Conservation (phyloP, 768 basidiomycete genomes). For the Auricularia cornea region DNA sequence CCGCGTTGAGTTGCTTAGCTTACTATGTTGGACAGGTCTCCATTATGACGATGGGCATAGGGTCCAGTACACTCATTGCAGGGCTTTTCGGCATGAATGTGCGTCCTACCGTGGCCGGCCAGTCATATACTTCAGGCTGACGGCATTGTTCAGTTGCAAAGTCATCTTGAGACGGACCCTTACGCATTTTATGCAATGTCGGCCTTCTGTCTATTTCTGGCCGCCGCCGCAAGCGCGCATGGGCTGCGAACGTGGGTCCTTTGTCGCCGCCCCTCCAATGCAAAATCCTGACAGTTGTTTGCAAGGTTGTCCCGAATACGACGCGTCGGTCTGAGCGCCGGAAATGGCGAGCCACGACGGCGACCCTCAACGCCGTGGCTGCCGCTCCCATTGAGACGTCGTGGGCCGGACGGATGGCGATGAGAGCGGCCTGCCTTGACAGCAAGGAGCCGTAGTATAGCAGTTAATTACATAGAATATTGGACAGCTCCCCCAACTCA, state of each 20-base stretch:
- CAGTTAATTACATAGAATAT: no score
- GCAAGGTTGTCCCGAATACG: constrained; percentile 41
- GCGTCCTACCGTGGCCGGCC: constrained; percentile 23
- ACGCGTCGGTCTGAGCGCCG: constrained; percentile 29
- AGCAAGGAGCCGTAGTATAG: no score
- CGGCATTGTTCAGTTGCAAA: constrained; percentile 49
- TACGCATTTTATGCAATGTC: constrained; percentile 70
- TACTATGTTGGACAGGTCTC: constrained; percentile 61
- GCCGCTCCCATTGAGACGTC: constrained; percentile 29
- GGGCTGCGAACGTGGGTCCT: constrained; percentile 52
- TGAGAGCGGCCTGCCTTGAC: constrained; percentile 10
- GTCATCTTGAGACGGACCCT: constrained; percentile 61
- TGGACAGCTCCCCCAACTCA: no score
- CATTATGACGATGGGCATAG: constrained; percentile 91
- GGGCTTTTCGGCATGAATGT: constrained; percentile 98
- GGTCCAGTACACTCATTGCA: constrained; percentile 80
- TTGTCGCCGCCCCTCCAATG: no score
- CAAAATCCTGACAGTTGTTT: no score
- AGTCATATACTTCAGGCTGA: not conserved
- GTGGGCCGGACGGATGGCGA: constrained; percentile 33
- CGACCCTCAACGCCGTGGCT: constrained; percentile 3
- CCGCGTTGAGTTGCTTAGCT: constrained; percentile 1
- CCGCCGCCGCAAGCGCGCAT: constrained; percentile 50
- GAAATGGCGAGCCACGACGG: constrained; percentile 15
- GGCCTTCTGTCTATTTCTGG: constrained; percentile 46